Percentiles rank a stretch among this genome's conserved stretches.
Evolutionary conservation across 176 grass and related monocot genomes (phyloP).

Genomic region (Juncus effusus): DNA sequence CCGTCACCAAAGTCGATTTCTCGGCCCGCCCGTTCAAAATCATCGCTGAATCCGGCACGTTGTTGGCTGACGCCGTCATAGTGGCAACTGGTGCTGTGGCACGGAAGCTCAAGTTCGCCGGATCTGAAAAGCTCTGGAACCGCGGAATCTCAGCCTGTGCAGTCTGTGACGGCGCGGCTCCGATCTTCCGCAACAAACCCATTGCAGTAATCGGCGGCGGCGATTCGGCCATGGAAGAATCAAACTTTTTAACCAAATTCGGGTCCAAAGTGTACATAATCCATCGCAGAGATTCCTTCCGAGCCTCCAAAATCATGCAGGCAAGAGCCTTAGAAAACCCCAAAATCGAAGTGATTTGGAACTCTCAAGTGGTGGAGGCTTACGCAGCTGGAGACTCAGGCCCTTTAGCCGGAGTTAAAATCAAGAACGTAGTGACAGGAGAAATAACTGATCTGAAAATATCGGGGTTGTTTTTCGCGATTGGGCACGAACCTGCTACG

Average conservation of each 20-base stretch:
- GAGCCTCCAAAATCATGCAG: slow-evolving; percentile 99
- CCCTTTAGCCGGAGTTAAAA: slow-evolving; percentile 63
- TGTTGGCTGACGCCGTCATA: slow-evolving; percentile 73
- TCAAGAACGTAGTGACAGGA: slow-evolving; percentile 58
- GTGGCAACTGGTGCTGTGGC: slow-evolving; percentile 85
- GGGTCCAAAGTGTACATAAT: slow-evolving; percentile 87
- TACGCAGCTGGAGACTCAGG: slow-evolving; percentile 42
- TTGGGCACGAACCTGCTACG: slow-evolving; percentile 85
- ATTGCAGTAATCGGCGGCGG: slow-evolving; percentile 86
- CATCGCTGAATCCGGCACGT: slow-evolving; percentile 46
- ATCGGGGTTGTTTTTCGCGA: slow-evolving; percentile 85
- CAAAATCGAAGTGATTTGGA: slow-evolving; percentile 74
- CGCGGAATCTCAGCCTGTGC: slow-evolving; percentile 93
- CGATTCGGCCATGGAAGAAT: slow-evolving; percentile 99
- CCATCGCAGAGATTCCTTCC: slow-evolving; percentile 77
- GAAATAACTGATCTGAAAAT: slow-evolving; percentile 63
- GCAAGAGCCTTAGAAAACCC: slow-evolving; percentile 68
- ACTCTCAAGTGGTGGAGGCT: slow-evolving; percentile 82
- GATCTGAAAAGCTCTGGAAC: slow-evolving; percentile 82
- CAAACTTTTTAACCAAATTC: slow-evolving; percentile 97
- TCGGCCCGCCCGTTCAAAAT: slow-evolving; percentile 61
- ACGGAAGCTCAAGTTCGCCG: slow-evolving; percentile 62
- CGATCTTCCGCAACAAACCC: slow-evolving; percentile 77
- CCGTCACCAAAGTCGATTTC: slow-evolving; percentile 66
- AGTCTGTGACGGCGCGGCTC: slow-evolving; percentile 93